Evolutionary conservation across 768 basidiomycete species (phyloP), one percentile per base, ranked within the genome.

Genomic region (Russula brevipes): DNA sequence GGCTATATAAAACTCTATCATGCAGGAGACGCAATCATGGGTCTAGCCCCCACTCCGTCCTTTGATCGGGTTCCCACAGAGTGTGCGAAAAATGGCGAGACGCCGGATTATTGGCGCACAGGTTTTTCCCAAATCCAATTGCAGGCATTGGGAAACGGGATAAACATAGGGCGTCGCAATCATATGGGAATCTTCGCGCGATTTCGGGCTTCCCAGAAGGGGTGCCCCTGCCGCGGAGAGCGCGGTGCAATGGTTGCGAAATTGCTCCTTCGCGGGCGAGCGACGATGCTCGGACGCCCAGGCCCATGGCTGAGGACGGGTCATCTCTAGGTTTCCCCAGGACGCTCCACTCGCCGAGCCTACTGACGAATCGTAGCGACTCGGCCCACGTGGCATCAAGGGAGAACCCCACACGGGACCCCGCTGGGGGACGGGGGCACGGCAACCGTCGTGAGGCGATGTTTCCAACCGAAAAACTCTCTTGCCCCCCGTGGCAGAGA

Each of bases 261-360:
- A 35, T 61, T 49, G 31, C 36, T 33, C 41, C n/a, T n/a, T 33
- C 14, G 24, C 17, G 53, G 36, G 38, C n/a, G 39, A 35, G 45
- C 6, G 39, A 46, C 16, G 16, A 39, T 19, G 24, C 31, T 38
- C n/a, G 35, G 24, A 19, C 54, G 36, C 39, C 57, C 19, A 19
- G 39, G 39, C 33, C 53, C 63, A 64, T 46, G 53, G 57, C 17
- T 33, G 31, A 39, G 59, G 55, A 24, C 24, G 24, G 46, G 53
- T 54, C 63, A 55, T 60, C 41, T 55, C 47, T 51, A 57, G n/a
- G 61, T 56, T 63, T 63, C 61, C 49, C 58, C 63, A 64, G 46
- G n/a, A 33, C 19, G 41, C 53, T 39, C 57, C 57, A 35, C 46
- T n/a, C 36, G 3, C 39, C 11, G 44, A 14, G 7, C 47, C 41